Evolutionary conservation across 371 early-diverging fungal species (phyloP).

Genomic region (Rhizopus sp.): DNA sequence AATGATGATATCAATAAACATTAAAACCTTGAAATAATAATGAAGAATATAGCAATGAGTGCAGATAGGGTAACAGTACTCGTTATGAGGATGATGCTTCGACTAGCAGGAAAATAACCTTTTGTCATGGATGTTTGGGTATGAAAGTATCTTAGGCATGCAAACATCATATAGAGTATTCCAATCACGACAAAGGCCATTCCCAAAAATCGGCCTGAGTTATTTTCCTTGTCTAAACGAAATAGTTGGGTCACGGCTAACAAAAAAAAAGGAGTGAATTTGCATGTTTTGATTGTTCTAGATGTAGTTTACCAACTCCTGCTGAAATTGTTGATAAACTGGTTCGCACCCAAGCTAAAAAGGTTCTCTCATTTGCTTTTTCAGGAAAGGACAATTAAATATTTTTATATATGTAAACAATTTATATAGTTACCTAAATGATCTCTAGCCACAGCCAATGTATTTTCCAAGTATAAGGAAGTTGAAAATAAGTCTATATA

Average conservation of each 20-base stretch:
- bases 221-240: slow-evolving; percentile 45
- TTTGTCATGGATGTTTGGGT: slow-evolving; percentile 60
- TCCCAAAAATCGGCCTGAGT: slow-evolving; percentile 47
- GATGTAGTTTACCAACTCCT: slow-evolving; percentile 57
- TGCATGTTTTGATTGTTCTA: neutral
- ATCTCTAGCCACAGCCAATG: slow-evolving; percentile 79
- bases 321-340: slow-evolving; percentile 76
- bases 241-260: slow-evolving; percentile 76
- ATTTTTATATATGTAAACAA: slow-evolving; percentile 10
- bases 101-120: slow-evolving; percentile 72
- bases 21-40: neutral
- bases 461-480: slow-evolving; percentile 66
- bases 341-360: slow-evolving; percentile 78
- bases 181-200: slow-evolving; percentile 63
- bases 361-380: slow-evolving; percentile 80
- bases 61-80: slow-evolving; percentile 38
- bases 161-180: slow-evolving; percentile 64
- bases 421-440: slow-evolving; percentile 54
- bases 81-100: slow-evolving; percentile 53
- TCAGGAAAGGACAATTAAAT: slow-evolving; percentile 5
- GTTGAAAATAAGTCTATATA: slow-evolving; percentile 13
- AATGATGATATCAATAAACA: neutral
- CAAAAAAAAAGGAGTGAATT: neutral
- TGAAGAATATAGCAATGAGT: slow-evolving; percentile 19
- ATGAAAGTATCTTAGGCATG: slow-evolving; percentile 69